Base-by-base conservation (phyloP, 2,329 filamentous ascomycete genomes). In the Pseudogymnoascus sp. region DNA sequence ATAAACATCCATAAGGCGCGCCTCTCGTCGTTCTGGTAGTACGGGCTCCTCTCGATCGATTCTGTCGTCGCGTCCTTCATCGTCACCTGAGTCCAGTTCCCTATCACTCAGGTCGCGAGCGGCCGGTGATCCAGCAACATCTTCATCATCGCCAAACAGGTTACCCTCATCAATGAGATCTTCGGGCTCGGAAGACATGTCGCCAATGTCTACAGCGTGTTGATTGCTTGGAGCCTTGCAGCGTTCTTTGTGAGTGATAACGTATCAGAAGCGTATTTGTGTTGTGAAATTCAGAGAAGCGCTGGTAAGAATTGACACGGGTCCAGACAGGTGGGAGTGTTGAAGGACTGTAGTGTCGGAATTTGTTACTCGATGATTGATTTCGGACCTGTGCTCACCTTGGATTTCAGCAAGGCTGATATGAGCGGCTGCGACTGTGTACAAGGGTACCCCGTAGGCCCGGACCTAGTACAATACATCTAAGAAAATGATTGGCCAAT, bases 41-140 rank as follows among this genome's bases (percentile, higher is more conserved):
- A 80, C 78, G 8, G 78, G 76, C 5, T 81, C 78, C 51, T 80
- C 78, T 2, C 61, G 64, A 28, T 66, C 65, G 36, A 61, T 10
- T 67, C 86, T 83, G 70, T 92, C 89, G 71, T 83, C 82, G 16
- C 87, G 79, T 54, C 81, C 82, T 69, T 85, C 83, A 69, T 86
- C 86, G 72, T 86, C 81, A 65, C 86, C 82, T 61, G 86, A 82
- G 69, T 84, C 83, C 68, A 85, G 75, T 71, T 88, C 85, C 65
- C 85, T 83, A 69, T 89, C 82, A 67, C 83, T 81, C 45, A 84
- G 75, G 65, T 79, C 75, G 65, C 79, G 78, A 54, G 45, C 10
- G 13, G 19, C 60, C 1, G 39, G 36, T 61, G 34, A 61, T 61
- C 36, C 60, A 61, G 62, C 65, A 37, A 65, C 68, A 4, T 74